These are phyloP conservation scores for Anethum foeniculum DNA, from an alignment of 140 eudicot genomes.

Conservation along the genomic window DNA sequence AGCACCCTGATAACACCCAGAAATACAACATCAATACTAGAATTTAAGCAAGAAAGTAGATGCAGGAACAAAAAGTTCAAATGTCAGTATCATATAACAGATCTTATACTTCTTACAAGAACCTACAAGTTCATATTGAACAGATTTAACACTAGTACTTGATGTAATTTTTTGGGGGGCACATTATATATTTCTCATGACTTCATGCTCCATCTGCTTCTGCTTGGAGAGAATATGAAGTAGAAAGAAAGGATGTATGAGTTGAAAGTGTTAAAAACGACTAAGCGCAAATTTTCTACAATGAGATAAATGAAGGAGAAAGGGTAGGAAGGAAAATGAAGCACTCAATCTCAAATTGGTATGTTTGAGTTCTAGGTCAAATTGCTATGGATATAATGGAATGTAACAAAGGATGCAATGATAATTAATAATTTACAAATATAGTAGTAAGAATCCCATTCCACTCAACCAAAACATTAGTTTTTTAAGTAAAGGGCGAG, in stretches of 20 bases:
- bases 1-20: constrained; percentile 61
- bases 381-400: background rate
- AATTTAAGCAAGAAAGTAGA: background rate
- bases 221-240: background rate
- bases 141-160: background rate
- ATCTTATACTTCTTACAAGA: background rate
- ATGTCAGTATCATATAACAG: background rate
- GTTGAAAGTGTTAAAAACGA: background rate
- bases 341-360: background rate
- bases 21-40: background rate
- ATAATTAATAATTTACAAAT: background rate
- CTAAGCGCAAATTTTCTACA: background rate
- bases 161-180: background rate
- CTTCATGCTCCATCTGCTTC: background rate
- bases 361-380: background rate
- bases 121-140: background rate
- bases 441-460: background rate
- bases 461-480: background rate
- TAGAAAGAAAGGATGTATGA: background rate
- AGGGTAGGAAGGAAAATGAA: background rate
- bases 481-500: background rate
- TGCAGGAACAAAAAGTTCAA: background rate
- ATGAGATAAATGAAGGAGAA: background rate
- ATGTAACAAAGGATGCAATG: background rate
- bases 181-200: background rate